Conservation (phyloP, 2,329 filamentous ascomycete species). For the Paecilomyces sp. region DNA sequence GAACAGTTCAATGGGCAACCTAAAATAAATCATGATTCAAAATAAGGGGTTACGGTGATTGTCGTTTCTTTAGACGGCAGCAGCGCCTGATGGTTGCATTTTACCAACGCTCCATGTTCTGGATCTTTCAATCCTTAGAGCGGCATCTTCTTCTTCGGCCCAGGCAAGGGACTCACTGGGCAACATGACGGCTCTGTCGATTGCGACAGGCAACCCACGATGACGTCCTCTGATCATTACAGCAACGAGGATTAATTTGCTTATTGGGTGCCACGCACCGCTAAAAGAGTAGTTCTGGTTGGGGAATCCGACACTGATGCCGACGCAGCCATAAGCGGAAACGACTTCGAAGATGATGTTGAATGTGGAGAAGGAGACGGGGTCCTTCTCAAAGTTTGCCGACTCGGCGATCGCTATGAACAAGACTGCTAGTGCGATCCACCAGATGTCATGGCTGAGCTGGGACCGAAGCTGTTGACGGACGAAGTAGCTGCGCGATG, state of each 20-base stretch:
- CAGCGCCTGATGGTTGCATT: neutral
- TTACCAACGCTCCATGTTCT: conserved; percentile 9
- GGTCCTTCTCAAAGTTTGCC: conserved; percentile 45
- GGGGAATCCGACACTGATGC: conserved; percentile 51
- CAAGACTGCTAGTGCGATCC: conserved; percentile 54
- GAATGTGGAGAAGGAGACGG: conserved; percentile 50
- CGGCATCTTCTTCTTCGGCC: conserved; percentile 37
- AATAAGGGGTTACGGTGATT: neutral
- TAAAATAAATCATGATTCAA: neutral
- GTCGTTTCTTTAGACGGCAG: neutral
- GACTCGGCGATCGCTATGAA: conserved; percentile 56
- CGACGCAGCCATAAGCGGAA: conserved; percentile 55
- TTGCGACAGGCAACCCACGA: conserved; percentile 49
- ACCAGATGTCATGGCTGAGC: conserved; percentile 62
- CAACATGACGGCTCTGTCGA: conserved; percentile 46
- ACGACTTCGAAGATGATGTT: conserved; percentile 47
- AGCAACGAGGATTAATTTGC: conserved; percentile 52
- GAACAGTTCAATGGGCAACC: neutral
- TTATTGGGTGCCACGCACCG: conserved; percentile 48
- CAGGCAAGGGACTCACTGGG: conserved; percentile 32
- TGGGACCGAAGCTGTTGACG: conserved; percentile 56
- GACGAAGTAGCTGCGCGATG: conserved; percentile 43
- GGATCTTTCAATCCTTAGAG: conserved; percentile 20
- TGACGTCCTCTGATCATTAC: conserved; percentile 54
- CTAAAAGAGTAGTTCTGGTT: conserved; percentile 49